Base-by-base conservation (phyloP, 2,329 filamentous ascomycete species). In the Blumeria hordei region DNA sequence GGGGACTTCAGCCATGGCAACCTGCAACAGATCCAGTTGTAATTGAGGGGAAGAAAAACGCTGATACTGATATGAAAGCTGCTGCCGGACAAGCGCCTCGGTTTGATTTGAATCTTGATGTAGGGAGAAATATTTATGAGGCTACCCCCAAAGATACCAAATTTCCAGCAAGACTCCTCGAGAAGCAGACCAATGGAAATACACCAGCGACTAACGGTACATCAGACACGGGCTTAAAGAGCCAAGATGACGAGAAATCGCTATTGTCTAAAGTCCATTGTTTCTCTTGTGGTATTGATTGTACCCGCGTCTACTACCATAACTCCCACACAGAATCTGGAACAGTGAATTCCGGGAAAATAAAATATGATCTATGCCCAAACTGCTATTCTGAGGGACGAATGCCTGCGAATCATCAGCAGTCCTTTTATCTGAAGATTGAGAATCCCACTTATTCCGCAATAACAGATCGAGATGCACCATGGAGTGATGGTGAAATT, bases 81-180 rank as follows among this genome's bases (percentile, higher is more conserved):
- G 77, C 73, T 43, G 76, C 83, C 7, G 75, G 77, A 10, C 74
- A 81, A 3, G 74, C 75, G 76, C 56, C 63, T 8, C 94, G 94
- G 70, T 74, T 78, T 35, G 88, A 94, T 62, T 74, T 92, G 57
- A 95, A 93, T 65, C 76, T 94, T n/a, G 85, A 94, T 65, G 81
- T 96, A 57, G 83, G 88, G 59, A 85, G 92, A 59, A 96, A 94
- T 67, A 88, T 96, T 56, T 98, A 95, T 69, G 90, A 98, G 64
- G 86, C 57, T 88, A 84, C 65, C 84, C 88, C 61, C 90, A 94
- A 69, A 84, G 93, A 64, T 73, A 59, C 58, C n/a, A 66, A 64
- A 53, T 45, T 94, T 51, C 82, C 76, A 18, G 55, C 57, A 47
- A 83, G 85, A 61, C 68, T 74, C 0, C 81, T 85, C 53, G 74